Base-by-base conservation (phyloP, 148 eudicot species). In the Persicaria maculosa region DNA sequence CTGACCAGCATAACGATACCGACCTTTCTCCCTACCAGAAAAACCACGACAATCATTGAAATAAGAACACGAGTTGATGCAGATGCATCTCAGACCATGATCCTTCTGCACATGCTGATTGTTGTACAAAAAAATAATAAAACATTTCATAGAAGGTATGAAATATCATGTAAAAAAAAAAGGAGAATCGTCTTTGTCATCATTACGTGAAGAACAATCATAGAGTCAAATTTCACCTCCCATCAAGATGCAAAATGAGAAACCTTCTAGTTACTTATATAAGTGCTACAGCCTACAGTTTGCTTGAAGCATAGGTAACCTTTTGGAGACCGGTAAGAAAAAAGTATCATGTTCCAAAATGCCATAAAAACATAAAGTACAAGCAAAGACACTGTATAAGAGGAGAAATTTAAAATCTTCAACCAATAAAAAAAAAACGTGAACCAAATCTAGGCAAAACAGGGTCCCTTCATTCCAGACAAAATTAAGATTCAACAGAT, bases 1-100 rank as follows among this genome's bases (percentile, higher is more conserved):
- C 79, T 93, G 88, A 77, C 98, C 98, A 80, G 98, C 92, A 77
- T 90, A 93, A 31, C 96, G 90, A 78, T 93, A 93, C 17, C 98
- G 92, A 48, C 98, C 98, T 80, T 86, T 89, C 86, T 93, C 96
- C 84, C 98, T 93, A 82, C 31, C 46, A 65, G 47, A 43, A 40
- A 65, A 40, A 65, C 7, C 45, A 65, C 5, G 19, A 3, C 45
- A 72, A 10, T 44, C 57, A 48, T 20, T 72, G 16, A 72, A 50
- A 72, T 20, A 50, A 47, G 57, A 7, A 47, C 54, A 72, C 15
- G 44, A 72, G 20, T 50, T 20, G 47, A 65, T 59, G 43, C 25
- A 65, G 47, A 31, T 36, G 70, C 46, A 65, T 36, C 7, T 31
- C 11, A 7, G 70, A 14, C 6, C 19, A 7, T 6, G 48, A 8